Conservation (phyloP, 1,139 yeast genomes). For the Yarrowia galli region DNA sequence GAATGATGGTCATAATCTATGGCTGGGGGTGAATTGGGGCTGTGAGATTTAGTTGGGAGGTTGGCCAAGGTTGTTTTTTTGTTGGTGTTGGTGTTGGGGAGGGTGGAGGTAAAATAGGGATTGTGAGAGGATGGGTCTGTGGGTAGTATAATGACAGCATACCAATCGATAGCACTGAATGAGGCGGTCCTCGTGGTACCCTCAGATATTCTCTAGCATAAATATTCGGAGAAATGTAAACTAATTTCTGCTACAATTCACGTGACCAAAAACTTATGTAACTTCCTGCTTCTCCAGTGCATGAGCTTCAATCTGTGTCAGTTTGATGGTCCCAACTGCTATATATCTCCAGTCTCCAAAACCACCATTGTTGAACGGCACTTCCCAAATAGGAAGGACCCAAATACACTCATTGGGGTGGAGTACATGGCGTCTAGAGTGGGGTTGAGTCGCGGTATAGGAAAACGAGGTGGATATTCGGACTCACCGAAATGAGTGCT, state of each 20-base stretch:
- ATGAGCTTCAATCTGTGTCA: too few relatives aligned
- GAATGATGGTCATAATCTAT: constrained; percentile 9
- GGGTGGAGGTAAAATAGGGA: too few relatives aligned
- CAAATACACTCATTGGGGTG: background rate
- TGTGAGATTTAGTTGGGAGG: background rate
- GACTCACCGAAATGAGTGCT: background rate
- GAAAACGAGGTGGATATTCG: background rate
- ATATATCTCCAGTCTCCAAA: background rate
- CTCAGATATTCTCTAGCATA: background rate
- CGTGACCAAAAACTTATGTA: too few relatives aligned
- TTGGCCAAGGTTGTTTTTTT: too few relatives aligned
- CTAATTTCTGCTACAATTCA: too few relatives aligned
- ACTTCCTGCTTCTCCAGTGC: too few relatives aligned
- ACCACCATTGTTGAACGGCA: background rate
- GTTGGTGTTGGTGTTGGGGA: too few relatives aligned
- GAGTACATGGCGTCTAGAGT: background rate
- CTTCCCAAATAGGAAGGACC: constrained; percentile 22
- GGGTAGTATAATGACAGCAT: background rate
- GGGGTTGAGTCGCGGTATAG: too few relatives aligned
- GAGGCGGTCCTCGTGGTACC: background rate
- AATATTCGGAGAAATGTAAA: background rate
- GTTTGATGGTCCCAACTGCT: background rate
- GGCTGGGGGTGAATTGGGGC: too few relatives aligned
- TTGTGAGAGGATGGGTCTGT: too few relatives aligned
- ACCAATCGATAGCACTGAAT: background rate